Evolutionary conservation across 106 monocot genomes (phyloP), one percentile per base, ranked within the genome.

Genomic region (Dactylorhiza incarnata): DNA sequence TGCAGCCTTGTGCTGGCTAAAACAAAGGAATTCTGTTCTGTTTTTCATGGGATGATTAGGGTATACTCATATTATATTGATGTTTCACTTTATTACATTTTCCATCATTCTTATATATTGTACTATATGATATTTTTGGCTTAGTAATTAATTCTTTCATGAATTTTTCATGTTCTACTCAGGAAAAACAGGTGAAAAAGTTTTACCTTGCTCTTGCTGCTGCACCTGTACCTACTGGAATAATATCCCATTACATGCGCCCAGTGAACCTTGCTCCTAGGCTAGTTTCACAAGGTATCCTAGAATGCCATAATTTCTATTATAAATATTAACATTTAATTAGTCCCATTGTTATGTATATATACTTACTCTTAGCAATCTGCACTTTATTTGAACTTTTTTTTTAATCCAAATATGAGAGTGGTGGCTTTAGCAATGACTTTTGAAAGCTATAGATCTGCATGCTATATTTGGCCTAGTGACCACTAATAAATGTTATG

Each of bases 21-120:
- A 85, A 91, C 87, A 16, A 94, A 94, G 77, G 94, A 99, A 61
- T 99, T 87, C 62, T 99, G 97, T 85, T 91, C 97, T 22, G 55
- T 78, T 72, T 99, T 99, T 81, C 97, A 99, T 91, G 86, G 88
- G 83, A 80, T 89, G 80, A 99, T 99, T 49, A 87, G 97, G 89
- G 97, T 99, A 94, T 68, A 80, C 74, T 81, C 46, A 61, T 53
- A 24, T 49, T 71, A 37, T 29, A 65, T 45, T 45, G 76, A 72
- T 75, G 5, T 53, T 65, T 48, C 16, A 49, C 61, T 44, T 51
- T 75, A 12, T 56, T 62, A 49, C 9, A 12, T 25, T 75, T 67
- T 74, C 48, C 20, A 16, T 49, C 20, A 48, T 23, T 10, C n/a
- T 49, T 72, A 45, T 69, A 3, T 16, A 46, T 45, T 45, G 69